Evolutionary conservation across 805 yeast species (phyloP), one percentile per base, ranked within the genome.

Genomic region (Cyberlindnera nakhonratchasimensis): DNA sequence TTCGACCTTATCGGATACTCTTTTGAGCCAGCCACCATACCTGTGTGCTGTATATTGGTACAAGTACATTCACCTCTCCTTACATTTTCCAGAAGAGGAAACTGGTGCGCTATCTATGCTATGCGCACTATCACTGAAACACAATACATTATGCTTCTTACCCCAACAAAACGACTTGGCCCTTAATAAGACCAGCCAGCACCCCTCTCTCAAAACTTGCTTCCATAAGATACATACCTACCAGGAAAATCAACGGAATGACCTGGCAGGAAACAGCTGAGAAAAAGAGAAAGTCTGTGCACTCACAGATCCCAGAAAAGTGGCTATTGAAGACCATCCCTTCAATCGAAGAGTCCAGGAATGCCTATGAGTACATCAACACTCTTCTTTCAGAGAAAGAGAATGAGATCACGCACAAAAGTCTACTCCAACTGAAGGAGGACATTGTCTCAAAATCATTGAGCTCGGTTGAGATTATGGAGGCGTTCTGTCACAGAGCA

Each of bases 401-500:
- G 33, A 37, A 39, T 13, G 40, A 24, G 9, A 57, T 57, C 30
- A 54, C 54, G 5, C 30, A 34, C 32, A 40, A 29, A 46, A 34
- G 44, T 4, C 29, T 43, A 7, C 33, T 47, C n/a, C 40, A 47
- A 24, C 23, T 47, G 37, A 31, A 23, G 9, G 23, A 26, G 6
- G 44, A 34, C 23, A 47, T 47, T 21, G 17, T 12, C 10, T 14
- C 23, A 10, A 43, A 39, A 40, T 26, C 20, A 13, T 29, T 47
- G 29, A 43, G 44, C n/a, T 43, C 51, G 1, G 39, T 38, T 13
- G 46, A 43, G 23, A 39, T 47, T 32, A 41, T 43, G 21, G 32
- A 19, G 24, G 46, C 84, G 1, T 79, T 72, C 57, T 70, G 77
- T 48, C 78, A 79, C 52, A 59, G 85, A 34, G 76, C 84, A 2